phyloP scores from a whole-genome alignment of 305 asterid species.

The Plantago lanceolata region DNA sequence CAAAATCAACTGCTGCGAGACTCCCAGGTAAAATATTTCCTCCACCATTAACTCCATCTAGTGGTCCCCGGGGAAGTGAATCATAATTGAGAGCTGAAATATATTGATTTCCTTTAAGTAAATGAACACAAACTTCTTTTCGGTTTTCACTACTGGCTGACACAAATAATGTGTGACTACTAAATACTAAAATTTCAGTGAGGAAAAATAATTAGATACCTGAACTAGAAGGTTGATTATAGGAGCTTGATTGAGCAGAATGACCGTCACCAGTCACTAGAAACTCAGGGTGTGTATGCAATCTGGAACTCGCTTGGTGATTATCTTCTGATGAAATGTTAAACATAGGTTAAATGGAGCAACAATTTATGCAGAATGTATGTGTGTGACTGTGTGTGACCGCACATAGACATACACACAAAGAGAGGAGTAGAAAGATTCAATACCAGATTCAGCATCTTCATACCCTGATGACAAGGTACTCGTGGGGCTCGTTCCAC shows the following conservation, averaged over 20 bases:
- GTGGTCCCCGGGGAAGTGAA: slow-evolving; percentile 33
- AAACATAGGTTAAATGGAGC: slow-evolving; percentile 19
- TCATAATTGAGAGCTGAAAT: slow-evolving; percentile 35
- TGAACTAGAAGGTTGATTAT: slow-evolving; percentile 40
- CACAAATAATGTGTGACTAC: slow-evolving; percentile 11
- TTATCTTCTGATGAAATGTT: slow-evolving; percentile 47
- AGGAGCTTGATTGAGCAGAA: slow-evolving; percentile 48
- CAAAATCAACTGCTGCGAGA: slow-evolving; percentile 39
- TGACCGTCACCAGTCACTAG: slow-evolving; percentile 42
- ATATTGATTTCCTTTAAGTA: slow-evolving; percentile 37
- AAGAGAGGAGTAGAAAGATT: slow-evolving; percentile 21
- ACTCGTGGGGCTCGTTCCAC: slow-evolving; percentile 77
- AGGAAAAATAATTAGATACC: slow-evolving; percentile 39
- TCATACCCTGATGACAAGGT: slow-evolving; percentile 75
- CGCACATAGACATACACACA: background rate
- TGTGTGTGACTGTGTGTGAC: background rate
- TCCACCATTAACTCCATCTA: slow-evolving; percentile 31
- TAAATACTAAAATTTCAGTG: slow-evolving; percentile 7
- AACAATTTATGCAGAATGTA: slow-evolving; percentile 12
- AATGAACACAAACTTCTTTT: slow-evolving; percentile 5
- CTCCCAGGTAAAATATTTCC: slow-evolving; percentile 35
- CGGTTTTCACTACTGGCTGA: slow-evolving; percentile 13
- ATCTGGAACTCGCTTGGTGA: slow-evolving; percentile 55
- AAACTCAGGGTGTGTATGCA: slow-evolving; percentile 51
- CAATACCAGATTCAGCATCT: slow-evolving; percentile 76